These are phyloP conservation scores for Curvularia hawaiiensis DNA, from an alignment of 2,329 filamentous ascomycete genomes.

Conservation along the genomic window DNA sequence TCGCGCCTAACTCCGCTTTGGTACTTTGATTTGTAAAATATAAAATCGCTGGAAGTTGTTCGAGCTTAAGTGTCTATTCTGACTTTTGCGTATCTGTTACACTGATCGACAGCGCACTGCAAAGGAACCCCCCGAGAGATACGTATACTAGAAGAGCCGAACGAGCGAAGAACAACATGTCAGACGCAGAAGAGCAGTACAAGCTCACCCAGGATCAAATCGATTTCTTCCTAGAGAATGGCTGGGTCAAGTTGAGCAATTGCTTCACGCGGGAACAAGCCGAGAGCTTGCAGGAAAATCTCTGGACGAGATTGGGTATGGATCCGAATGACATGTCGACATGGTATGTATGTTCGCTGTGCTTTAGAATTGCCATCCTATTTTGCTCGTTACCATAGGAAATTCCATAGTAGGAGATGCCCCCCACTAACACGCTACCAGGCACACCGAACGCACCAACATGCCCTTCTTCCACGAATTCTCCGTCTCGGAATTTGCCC, in stretches of 20 bases:
- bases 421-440: slow-evolving; percentile 9
- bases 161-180: slow-evolving; percentile 2
- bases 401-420: too few relatives aligned
- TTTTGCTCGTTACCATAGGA: too few relatives aligned
- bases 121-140: not conserved
- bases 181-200: slow-evolving; percentile 29
- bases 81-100: not conserved
- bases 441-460: slow-evolving; percentile 62
- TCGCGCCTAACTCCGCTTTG: slow-evolving; percentile 4
- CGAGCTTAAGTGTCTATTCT: too few relatives aligned
- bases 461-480: slow-evolving; percentile 67
- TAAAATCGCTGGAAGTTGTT: slow-evolving; percentile 5
- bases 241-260: slow-evolving; percentile 59
- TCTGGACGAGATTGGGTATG: slow-evolving; percentile 72
- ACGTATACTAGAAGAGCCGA: not conserved
- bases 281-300: slow-evolving; percentile 52
- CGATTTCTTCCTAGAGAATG: slow-evolving; percentile 60
- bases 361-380: not conserved
- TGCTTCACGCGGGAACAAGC: slow-evolving; percentile 59
- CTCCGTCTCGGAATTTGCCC: slow-evolving; percentile 62
- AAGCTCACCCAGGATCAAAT: slow-evolving; percentile 54
- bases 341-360: slow-evolving; percentile 55
- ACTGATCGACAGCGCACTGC: not conserved
- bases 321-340: slow-evolving; percentile 66
- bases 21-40: not conserved